A percentile compares a stretch with the other conserved stretches of the same genome.
These are phyloP conservation scores for Sequoiadendron giganteum DNA, from an alignment of 75 land plant species.

Conservation along the genomic window DNA sequence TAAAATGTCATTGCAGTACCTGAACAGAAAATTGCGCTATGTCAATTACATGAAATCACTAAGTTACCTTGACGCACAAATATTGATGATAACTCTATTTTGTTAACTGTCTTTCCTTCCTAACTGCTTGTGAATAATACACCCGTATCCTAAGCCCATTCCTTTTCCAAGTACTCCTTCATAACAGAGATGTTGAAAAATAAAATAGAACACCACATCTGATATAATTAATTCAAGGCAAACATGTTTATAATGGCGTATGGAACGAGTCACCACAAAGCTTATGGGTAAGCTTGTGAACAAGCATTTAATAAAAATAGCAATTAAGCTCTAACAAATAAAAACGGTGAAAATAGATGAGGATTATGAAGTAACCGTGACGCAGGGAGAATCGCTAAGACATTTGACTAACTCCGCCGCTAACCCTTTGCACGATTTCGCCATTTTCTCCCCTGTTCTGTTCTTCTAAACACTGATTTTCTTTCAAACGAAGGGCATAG, in stretches of 20 bases:
- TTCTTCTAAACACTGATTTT: neutral
- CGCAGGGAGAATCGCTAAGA: slow-evolving; percentile 76
- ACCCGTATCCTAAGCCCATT: neutral
- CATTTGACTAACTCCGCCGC: slow-evolving; percentile 94
- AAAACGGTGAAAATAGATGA: neutral
- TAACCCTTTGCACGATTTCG: slow-evolving; percentile 94
- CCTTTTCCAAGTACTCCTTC: neutral
- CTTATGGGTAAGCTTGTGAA: neutral
- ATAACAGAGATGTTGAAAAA: neutral
- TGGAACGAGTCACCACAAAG: neutral
- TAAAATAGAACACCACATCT: neutral
- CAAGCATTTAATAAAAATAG: neutral
- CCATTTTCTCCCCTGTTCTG: slow-evolving; percentile 34
- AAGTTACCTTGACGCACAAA: too few relatives aligned
- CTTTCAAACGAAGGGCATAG: neutral
- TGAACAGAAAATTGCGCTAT: neutral
- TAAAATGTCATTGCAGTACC: neutral
- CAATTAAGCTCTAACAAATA: neutral
- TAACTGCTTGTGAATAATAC: neutral
- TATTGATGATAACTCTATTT: too few relatives aligned
- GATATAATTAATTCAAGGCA: neutral
- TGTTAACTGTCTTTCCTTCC: neutral
- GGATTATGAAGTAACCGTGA: slow-evolving; percentile 51
- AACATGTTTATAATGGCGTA: neutral
- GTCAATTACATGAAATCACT: neutral